Evolutionary conservation across 192 early-diverging fungal species (phyloP), one percentile per base, ranked within the genome.

Genomic region (Phycomyces nitens): DNA sequence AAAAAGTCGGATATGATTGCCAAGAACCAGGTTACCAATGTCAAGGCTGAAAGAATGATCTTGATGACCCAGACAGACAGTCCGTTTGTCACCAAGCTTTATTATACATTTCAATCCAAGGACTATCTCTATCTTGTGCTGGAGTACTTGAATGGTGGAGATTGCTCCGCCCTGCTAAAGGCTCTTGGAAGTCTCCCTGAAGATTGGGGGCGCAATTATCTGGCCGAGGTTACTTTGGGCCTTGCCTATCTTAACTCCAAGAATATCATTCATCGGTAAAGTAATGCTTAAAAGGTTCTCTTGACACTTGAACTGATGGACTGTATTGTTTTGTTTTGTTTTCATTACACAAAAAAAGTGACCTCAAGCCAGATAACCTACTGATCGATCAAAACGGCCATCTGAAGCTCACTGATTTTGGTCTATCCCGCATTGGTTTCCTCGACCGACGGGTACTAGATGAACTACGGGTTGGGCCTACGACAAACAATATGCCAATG

Each of bases 1-100:
- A 83, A 85, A 22, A 94, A 94, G 57, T 82, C 86, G 0, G 92
- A 94, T 58, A 94, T 94, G 92, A 82, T 93, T 56, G 89, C 89
- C 26, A 94, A 94, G 74, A 94, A 94, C 64, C 92, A 94, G 73
- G 92, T 93, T 20, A 91, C 85, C 34, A 94, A 94, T 62, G 88
- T 94, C 74, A 91, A 92, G 65, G 86, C 92, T 0, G 92, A 94
- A 63, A 76, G 92, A n/a, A 86, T 92, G 84, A 93, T 94, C 66
- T 76, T 94, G 34, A 91, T 89, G 69, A 77, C 80, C 27, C 92
- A 94, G 68, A 80, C 92, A 15, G 91, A 94, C 60, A 87, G 84
- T 18, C 90, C 90, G 2, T 93, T 82, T 75, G 91, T 94, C 3
- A 89, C 91, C 58, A 91, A 88, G 57, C 74, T 94, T 1, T 92